Conservation (phyloP, 2,329 filamentous ascomycete genomes). For the Colletotrichum simmondsii region DNA sequence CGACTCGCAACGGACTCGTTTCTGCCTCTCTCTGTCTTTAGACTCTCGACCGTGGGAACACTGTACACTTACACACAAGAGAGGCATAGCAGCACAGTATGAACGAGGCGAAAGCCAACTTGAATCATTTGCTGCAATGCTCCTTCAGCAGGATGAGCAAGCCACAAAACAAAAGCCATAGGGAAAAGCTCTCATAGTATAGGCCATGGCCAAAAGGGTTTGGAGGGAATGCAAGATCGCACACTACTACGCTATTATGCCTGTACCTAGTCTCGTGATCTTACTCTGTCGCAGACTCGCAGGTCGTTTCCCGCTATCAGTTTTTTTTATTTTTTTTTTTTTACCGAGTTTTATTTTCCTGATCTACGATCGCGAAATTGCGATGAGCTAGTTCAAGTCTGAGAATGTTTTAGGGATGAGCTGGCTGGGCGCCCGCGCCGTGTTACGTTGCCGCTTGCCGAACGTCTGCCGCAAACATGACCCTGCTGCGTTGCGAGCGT, state of each 20-base stretch:
- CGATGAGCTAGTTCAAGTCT: constrained; percentile 20
- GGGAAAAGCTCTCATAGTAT: too few relatives aligned
- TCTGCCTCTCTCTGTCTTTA: too few relatives aligned
- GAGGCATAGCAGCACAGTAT: not conserved
- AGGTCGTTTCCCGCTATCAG: too few relatives aligned
- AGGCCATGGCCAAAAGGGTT: too few relatives aligned
- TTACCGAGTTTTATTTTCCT: not conserved
- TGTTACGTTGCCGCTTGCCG: not conserved
- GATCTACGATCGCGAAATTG: constrained; percentile 31
- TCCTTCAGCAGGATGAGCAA: constrained; percentile 24
- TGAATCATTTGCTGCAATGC: constrained; percentile 3
- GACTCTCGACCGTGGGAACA: not conserved
- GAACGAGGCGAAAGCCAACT: not conserved
- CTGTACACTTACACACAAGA: not conserved
- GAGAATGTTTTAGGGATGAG: constrained; percentile 21
- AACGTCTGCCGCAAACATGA: not conserved
- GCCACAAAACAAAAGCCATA: not conserved
- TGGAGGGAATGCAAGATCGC: too few relatives aligned
- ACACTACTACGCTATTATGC: too few relatives aligned
- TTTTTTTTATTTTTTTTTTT: too few relatives aligned
- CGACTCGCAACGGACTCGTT: not conserved
- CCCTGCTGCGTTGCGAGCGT: not conserved
- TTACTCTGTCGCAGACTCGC: too few relatives aligned
- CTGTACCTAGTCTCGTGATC: too few relatives aligned
- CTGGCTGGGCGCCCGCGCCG: not conserved